Percentiles rank a stretch among this genome's conserved stretches.
Evolutionary conservation across 768 basidiomycete genomes (phyloP).

Genomic region (Collybia mongolica): DNA sequence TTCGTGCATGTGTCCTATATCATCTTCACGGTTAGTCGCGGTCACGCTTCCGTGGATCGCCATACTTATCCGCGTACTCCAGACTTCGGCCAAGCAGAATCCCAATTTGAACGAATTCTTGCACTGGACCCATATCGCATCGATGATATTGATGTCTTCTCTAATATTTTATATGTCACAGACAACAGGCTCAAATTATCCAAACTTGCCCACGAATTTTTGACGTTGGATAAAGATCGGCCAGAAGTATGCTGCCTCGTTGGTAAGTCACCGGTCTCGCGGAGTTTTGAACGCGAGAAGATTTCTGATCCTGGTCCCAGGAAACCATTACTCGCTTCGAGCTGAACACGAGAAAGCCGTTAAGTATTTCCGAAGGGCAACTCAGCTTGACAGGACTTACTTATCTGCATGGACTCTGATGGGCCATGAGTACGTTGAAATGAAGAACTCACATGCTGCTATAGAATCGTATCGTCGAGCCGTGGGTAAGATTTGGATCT

Average conservation of each 20-base stretch:
- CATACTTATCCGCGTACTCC: slow-evolving; percentile 7
- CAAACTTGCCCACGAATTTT: slow-evolving; percentile 87
- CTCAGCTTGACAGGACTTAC: slow-evolving; percentile 93
- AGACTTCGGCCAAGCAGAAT: slow-evolving; percentile 90
- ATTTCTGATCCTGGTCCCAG: slow-evolving; percentile 37
- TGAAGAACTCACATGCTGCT: slow-evolving; percentile 99
- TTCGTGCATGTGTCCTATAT: slow-evolving; percentile 84
- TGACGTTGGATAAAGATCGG: slow-evolving; percentile 85
- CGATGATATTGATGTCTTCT: slow-evolving; percentile 94
- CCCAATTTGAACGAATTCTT: slow-evolving; percentile 82
- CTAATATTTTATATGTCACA: slow-evolving; percentile 95
- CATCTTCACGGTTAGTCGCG: slow-evolving; percentile 76
- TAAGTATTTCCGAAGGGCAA: slow-evolving; percentile 90
- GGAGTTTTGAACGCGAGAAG: neutral
- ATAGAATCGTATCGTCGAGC: slow-evolving; percentile 97
- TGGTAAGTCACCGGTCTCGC: slow-evolving; percentile 51
- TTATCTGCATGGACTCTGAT: slow-evolving; percentile 98
- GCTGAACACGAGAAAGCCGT: slow-evolving; percentile 95
- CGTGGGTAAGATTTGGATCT: slow-evolving; percentile 61
- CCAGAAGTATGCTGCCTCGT: slow-evolving; percentile 97
- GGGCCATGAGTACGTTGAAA: slow-evolving; percentile 98
- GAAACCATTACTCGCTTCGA: slow-evolving; percentile 95
- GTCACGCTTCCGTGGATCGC: neutral
- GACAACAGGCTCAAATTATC: slow-evolving; percentile 88
- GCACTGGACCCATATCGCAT: slow-evolving; percentile 82